A percentile compares a stretch with the other conserved stretches of the same genome.
Conservation (phyloP, 139 green algal genomes). For the Pseudopediastrum boryanum region DNA sequence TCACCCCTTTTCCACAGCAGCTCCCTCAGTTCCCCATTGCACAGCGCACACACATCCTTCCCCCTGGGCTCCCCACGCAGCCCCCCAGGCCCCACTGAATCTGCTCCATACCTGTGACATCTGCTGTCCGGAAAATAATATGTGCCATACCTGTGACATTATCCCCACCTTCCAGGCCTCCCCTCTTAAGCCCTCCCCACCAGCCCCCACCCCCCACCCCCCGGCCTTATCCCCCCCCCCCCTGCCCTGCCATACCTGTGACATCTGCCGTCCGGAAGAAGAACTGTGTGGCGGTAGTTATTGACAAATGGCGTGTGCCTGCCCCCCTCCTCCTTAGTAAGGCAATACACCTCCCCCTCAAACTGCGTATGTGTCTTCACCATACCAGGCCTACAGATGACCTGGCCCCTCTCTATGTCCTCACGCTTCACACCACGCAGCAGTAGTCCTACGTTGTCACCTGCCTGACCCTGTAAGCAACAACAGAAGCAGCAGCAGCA, state of each 20-base stretch:
- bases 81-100: neutral
- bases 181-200: neutral
- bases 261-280: conserved; percentile 98
- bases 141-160: no score
- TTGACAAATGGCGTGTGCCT: conserved; percentile 98
- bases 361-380: conserved; percentile 86
- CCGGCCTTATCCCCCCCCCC: neutral
- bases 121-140: no score
- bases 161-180: neutral
- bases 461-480: conserved; percentile 94
- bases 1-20: no score
- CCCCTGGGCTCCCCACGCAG: no score
- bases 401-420: conserved; percentile 91
- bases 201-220: neutral
- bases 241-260: conserved; percentile 57
- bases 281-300: conserved; percentile 98
- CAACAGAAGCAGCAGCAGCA: no score
- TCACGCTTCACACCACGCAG: conserved; percentile 95
- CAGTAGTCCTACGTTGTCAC: conserved; percentile 97
- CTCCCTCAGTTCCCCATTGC: no score
- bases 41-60: no score
- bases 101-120: conserved; percentile 19
- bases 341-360: conserved; percentile 91
- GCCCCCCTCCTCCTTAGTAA: conserved; percentile 98
- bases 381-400: conserved; percentile 86